Base-by-base conservation (phyloP, 2,329 filamentous ascomycete species). In the Zasmidium citrigriseum region DNA sequence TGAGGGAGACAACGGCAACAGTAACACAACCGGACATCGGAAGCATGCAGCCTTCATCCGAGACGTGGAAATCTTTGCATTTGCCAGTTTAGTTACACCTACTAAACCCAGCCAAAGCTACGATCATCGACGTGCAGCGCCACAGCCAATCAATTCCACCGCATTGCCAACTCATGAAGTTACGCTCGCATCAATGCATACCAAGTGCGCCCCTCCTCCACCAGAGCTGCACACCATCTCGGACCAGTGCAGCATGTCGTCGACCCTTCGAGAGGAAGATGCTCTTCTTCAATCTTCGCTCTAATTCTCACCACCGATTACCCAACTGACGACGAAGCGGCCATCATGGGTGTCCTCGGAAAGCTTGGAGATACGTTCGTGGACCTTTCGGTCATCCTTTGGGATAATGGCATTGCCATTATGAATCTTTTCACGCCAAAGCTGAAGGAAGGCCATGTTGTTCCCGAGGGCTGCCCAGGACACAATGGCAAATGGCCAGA, bases 321-420 rank as follows among this genome's bases (percentile, higher is more conserved):
- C 7, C 4, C 16, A n/a, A 4, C 18, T 16, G 34, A 41, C 7
- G 7, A 41, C 16, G 12, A 41, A n/a, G 14, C 14, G 45, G 34
- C n/a, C 45, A 60, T n/a, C 24, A 67, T 67, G 65, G 63, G 64
- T 27, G 54, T 67, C 22, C 23, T 67, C 29, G 57, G 54, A 24
- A 68, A 68, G 47, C 46, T 68, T 48, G 61, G 52, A n/a, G 58
- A 60, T 22, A 57, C 64, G 14, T 68, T 76, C 54, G 67, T 75
- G 58, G 70, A 74, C 61, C 58, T 75, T 22, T 70, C 71, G 27
- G 72, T 77, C 52, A 69, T 77, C 45, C 61, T 65, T 45, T 77
- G 74, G 73, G 75, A 77, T 64, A 74, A 75, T 55, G 64, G 63
- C 45, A 67, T 76, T 48, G 74, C 75, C 55, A 55, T 75, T 49